A percentile compares a stretch with the other conserved stretches of the same genome.
phyloP scores from a whole-genome alignment of 2,329 filamentous ascomycete species.

The Xylariaceae sp. region DNA sequence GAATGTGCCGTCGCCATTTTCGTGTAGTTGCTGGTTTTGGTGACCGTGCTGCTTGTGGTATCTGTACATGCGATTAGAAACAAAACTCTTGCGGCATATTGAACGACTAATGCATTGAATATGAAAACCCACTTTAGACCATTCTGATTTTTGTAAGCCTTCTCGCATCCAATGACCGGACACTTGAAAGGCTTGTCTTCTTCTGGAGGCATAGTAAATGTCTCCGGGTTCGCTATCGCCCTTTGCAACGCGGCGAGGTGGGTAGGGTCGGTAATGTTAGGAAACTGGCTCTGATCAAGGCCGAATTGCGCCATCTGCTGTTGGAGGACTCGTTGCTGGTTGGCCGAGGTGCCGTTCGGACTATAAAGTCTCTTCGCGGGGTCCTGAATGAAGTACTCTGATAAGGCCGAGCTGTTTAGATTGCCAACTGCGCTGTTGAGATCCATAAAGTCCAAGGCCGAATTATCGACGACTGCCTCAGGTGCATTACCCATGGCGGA shows the following conservation, averaged over 20 bases:
- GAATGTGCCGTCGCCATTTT: conserved; percentile 94
- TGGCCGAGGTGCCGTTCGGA: conserved; percentile 66
- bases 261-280: conserved; percentile 68
- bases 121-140: conserved; percentile 72
- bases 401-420: conserved; percentile 50
- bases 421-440: conserved; percentile 50
- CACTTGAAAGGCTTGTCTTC: conserved; percentile 98
- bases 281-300: conserved; percentile 68
- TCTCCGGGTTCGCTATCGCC: conserved; percentile 40
- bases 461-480: conserved; percentile 68
- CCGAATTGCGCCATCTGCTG: conserved; percentile 67
- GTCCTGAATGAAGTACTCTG: conserved; percentile 72
- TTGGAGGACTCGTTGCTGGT: conserved; percentile 54
- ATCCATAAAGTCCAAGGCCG: conserved; percentile 55
- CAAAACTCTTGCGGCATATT: conserved; percentile 12
- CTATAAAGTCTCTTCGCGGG: conserved; percentile 91
- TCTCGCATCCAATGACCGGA: conserved; percentile 96
- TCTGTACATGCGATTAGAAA: conserved; percentile 37
- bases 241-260: conserved; percentile 49
- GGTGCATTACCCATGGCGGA: conserved; percentile 55
- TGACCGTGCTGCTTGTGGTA: conserved; percentile 81
- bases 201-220: conserved; percentile 66
- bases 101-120: conserved; percentile 1
- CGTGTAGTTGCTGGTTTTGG: conserved; percentile 91
- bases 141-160: conserved; percentile 99